Base-by-base conservation (phyloP, 2,329 filamentous ascomycete species). In the Xylariaceae sp. region DNA sequence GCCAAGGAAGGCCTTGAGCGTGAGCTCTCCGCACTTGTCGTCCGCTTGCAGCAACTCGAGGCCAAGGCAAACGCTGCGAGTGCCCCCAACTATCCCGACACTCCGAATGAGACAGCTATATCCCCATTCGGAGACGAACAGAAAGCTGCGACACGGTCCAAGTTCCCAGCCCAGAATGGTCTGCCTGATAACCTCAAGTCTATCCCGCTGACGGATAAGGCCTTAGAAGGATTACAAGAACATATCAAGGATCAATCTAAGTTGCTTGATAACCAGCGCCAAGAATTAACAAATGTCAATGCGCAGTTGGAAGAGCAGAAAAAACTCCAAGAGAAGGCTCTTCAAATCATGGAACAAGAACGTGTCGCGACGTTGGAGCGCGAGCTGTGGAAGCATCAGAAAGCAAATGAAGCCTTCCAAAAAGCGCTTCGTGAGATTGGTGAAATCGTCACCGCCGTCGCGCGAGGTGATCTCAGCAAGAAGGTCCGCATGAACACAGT, bases 371-470 rank as follows among this genome's bases (percentile, higher is more conserved):
- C 88, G 27, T 76, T 97, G 33, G 92, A 97, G 71, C 82, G 92
- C 48, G 93, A 98, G 68, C 76, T 98, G 48, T 90, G 87, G 75
- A 97, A 97, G 70, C 91, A 96, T 63, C 91, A 95, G 65, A 93
- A 96, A 70, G 93, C 94, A 63, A 98, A 98, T 68, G 84, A 95
- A 68, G 94, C 93, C 58, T 98, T 97, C 78, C 91, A 97, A 65
- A 97, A 97, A 69, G 93, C 93, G 10, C 73, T 98, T 25, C 83
- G 91, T 54, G 93, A 98, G 67, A 97, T 98, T 56, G 93, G 93
- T 58, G 93, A 92, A 64, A 97, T 98, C 58, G 88, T 97, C 60
- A 96, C 93, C 19, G 91, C 92, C 52, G 93, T 97, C 55, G 93
- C 92, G 46, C 88, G 89, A 60, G 92, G 92, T 68, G 92, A 97